Base-by-base conservation (phyloP, 2,329 filamentous ascomycete genomes). In the Graphiopsis chlorocephala region DNA sequence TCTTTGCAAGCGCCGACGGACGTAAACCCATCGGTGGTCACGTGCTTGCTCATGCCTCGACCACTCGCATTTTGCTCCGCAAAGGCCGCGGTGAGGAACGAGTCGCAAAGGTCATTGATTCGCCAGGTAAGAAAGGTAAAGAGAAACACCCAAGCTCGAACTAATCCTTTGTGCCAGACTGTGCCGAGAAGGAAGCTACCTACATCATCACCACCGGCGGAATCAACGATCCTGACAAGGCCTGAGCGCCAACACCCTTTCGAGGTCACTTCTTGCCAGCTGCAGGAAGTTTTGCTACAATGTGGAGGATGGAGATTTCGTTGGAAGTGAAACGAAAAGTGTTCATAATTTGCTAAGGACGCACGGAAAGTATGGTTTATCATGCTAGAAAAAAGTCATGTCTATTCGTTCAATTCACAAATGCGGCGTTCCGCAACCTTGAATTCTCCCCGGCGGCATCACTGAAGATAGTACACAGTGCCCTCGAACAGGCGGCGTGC, bases 171-270 rank as follows among this genome's bases (percentile, higher is more conserved):
- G 35, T 6, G 42, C 6, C 67, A 86, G 88, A 90, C 71, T 89
- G 88, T 71, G 87, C 88, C 5, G 88, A 90, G 74, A 83, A 83
- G 57, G 88, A 90, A 75, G 87, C 88, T 28, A 90, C 85, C 1
- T 90, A 90, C 75, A 82, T 90, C 68, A 90, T 90, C 70, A 90
- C 87, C 29, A 87, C 84, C 67, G 88, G 88, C 33, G 88, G 88
- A 35, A 89, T 90, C 76, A 87, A 84, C 65, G 87, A 90, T 72
- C 84, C 87, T 1, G 87, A 89, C 69, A 88, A 88, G 75, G 79
- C 81, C 35, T 88, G 60, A 62, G 29, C 5, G 26, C 25, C 28
- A 29, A 11, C 15, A 17, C 26, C 28, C 26, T 29, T 31, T 29
- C 15, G n/a, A n/a, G 38, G n/a, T n/a, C 28, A 31, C 26, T 35